Evolutionary conservation across 768 basidiomycete genomes (phyloP).

Genomic region (Leccinum broughii): DNA sequence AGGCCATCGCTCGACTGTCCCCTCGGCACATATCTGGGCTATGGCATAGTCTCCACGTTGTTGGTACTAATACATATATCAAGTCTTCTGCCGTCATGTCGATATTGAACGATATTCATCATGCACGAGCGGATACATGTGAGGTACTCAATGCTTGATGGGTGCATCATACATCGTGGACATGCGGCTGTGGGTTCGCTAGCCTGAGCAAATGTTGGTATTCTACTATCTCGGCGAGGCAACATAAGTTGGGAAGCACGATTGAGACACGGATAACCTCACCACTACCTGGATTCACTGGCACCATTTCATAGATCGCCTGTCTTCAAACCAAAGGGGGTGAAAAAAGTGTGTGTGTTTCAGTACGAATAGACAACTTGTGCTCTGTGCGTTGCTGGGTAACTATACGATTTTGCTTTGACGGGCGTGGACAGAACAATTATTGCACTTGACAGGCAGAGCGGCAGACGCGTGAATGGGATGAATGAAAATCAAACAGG

Average conservation of each 20-base stretch:
- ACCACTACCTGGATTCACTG: slow-evolving; percentile 13
- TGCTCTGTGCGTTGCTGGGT: slow-evolving; percentile 20
- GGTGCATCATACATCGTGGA: not conserved
- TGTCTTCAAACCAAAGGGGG: slow-evolving; percentile 12
- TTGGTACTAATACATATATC: slow-evolving; percentile 17
- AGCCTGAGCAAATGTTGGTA: not conserved
- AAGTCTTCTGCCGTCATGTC: slow-evolving; percentile 5
- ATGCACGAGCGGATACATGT: slow-evolving; percentile 11
- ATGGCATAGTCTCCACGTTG: not conserved
- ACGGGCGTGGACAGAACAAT: slow-evolving; percentile 25
- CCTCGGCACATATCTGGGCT: slow-evolving; percentile 1
- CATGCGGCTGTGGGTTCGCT: not conserved
- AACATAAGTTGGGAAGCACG: not conserved
- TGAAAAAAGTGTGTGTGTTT: slow-evolving; percentile 19
- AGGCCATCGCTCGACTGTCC: slow-evolving; percentile 2
- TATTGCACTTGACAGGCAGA: slow-evolving; percentile 32
- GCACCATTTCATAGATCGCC: not conserved
- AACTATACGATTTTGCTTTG: slow-evolving; percentile 35
- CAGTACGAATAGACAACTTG: slow-evolving; percentile 19
- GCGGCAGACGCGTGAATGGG: slow-evolving; percentile 18
- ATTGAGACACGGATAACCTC: slow-evolving; percentile 1
- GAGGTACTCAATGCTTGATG: slow-evolving; percentile 15
- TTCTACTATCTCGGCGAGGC: slow-evolving; percentile 1
- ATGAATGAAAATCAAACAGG: slow-evolving; percentile 30
- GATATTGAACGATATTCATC: slow-evolving; percentile 11